Evolutionary conservation across 2,329 filamentous ascomycete genomes (phyloP).

Genomic region (Trichophyton rubrum): DNA sequence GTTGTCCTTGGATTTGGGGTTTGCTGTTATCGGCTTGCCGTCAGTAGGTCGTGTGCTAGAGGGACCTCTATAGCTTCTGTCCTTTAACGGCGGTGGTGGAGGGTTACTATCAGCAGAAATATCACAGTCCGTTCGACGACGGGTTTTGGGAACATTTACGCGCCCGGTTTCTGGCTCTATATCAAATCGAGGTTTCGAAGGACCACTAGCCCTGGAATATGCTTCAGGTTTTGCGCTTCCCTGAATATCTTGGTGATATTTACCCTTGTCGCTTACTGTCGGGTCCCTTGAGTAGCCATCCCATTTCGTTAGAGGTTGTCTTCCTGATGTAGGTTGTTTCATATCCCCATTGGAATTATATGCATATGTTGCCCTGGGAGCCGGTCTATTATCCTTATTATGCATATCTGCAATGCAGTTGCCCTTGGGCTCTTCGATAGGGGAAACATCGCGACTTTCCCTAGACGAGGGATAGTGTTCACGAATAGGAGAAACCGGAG

Average conservation of each 20-base stretch:
- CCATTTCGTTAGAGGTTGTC: constrained; percentile 35
- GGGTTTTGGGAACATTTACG: constrained; percentile 23
- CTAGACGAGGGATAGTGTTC: constrained; percentile 11
- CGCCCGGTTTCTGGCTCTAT: constrained; percentile 29
- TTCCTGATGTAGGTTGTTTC: constrained; percentile 7
- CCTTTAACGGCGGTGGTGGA: constrained; percentile 50
- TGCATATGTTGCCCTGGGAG: neutral
- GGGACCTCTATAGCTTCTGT: constrained; percentile 40
- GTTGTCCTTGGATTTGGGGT: neutral
- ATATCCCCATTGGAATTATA: neutral
- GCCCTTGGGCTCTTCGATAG: constrained; percentile 24
- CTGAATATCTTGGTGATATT: constrained; percentile 45
- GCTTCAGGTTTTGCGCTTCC: constrained; percentile 24
- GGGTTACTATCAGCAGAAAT: constrained; percentile 21
- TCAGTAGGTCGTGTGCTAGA: neutral
- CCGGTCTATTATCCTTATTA: neutral
- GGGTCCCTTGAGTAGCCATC: constrained; percentile 56
- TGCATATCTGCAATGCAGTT: neutral
- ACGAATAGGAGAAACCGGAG: constrained; percentile 32
- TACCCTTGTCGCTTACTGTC: constrained; percentile 44
- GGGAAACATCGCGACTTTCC: constrained; percentile 29
- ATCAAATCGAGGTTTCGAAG: constrained; percentile 21
- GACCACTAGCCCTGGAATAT: constrained; percentile 17
- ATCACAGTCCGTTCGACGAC: constrained; percentile 26
- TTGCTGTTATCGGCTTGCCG: neutral